Base-by-base conservation (phyloP, 73 alveolate genomes). In the Breviolum minutum region DNA sequence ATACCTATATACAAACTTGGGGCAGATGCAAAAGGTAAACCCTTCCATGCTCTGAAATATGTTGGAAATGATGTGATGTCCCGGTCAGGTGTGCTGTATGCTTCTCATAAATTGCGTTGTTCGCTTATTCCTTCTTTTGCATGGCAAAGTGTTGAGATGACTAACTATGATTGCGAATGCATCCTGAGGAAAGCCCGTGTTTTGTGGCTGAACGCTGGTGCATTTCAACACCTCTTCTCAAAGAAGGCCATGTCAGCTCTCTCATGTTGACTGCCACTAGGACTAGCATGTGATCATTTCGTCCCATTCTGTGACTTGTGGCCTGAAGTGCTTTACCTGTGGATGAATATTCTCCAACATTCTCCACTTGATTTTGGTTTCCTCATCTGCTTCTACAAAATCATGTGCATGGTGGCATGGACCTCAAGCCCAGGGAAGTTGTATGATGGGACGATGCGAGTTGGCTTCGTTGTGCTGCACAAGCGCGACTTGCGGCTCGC, bases 181-280 rank as follows among this genome's bases (percentile, higher is more conserved):
- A 11, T 26, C 48, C 68, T 8, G 64, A 90, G 97, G 97, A 92
- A 60, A 73, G 97, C 54, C 97, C 97, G 12, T 92, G 97, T 66
- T 92, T 92, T 63, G 97, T 92, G 64, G 97, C 97, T n/a, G 97
- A 92, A 83, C 97, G 97, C 64, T 92, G 97, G 97, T 92, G 97
- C 80, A 92, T 83, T 40, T 92, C 97, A 30, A 92, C 97, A 1
- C 97, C 97, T 7, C 88, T 92, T 17, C 97, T 71, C 68, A 92
- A 92, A 63, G 79, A 19, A 92, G 97, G 97, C 87, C 73, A 19
- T 61, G 10, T 6, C 29, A 30, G 69, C 29, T 0, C 29, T 32
- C 70, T 40, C 32, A 40, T 40, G 54, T 40, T 40, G 54, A 40
- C 54, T 40, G 54, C 54, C 54, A 2, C 3, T 40, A 3, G 54